Evolutionary conservation across 1,139 yeast species (phyloP).

Genomic region (Diutina siamensis): DNA sequence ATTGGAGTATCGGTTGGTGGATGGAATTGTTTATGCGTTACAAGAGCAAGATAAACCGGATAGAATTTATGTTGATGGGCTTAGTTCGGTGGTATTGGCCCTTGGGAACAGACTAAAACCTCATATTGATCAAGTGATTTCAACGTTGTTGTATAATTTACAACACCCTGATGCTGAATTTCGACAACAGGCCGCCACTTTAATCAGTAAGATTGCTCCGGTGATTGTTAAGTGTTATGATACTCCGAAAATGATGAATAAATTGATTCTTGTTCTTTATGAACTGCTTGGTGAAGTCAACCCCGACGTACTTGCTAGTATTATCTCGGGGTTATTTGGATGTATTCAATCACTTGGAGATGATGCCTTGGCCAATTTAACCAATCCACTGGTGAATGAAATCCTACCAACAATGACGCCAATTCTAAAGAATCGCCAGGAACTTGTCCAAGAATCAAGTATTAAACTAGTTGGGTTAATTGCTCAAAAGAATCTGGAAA

Average conservation of each 20-base stretch:
- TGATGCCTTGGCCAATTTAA: slow-evolving; percentile 36
- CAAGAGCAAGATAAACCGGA: slow-evolving; percentile 63
- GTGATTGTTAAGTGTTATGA: slow-evolving; percentile 24
- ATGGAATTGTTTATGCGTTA: slow-evolving; percentile 74
- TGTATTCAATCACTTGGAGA: slow-evolving; percentile 19
- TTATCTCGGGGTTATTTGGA: slow-evolving; percentile 55
- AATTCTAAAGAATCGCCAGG: slow-evolving; percentile 80
- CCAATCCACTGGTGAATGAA: slow-evolving; percentile 76
- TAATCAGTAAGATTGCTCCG: slow-evolving; percentile 56
- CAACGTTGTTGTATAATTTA: slow-evolving; percentile 63
- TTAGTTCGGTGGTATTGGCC: slow-evolving; percentile 56
- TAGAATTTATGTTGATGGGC: slow-evolving; percentile 44
- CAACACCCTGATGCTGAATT: slow-evolving; percentile 64
- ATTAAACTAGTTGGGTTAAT: slow-evolving; percentile 73
- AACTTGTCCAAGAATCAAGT: slow-evolving; percentile 81
- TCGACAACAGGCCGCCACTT: slow-evolving; percentile 79
- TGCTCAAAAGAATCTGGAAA: slow-evolving; percentile 76
- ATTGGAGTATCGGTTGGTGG: slow-evolving; percentile 59
- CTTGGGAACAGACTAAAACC: slow-evolving; percentile 64
- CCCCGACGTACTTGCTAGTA: slow-evolving; percentile 87
- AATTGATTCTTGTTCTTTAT: slow-evolving; percentile 65
- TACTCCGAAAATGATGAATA: slow-evolving; percentile 33
- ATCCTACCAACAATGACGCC: slow-evolving; percentile 85
- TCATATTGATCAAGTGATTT: slow-evolving; percentile 62
- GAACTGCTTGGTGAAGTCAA: slow-evolving; percentile 93